A percentile compares a stretch with the other conserved stretches of the same genome.
Evolutionary conservation across 2,329 filamentous ascomycete species (phyloP).

Genomic region (Aspergillus sp.): DNA sequence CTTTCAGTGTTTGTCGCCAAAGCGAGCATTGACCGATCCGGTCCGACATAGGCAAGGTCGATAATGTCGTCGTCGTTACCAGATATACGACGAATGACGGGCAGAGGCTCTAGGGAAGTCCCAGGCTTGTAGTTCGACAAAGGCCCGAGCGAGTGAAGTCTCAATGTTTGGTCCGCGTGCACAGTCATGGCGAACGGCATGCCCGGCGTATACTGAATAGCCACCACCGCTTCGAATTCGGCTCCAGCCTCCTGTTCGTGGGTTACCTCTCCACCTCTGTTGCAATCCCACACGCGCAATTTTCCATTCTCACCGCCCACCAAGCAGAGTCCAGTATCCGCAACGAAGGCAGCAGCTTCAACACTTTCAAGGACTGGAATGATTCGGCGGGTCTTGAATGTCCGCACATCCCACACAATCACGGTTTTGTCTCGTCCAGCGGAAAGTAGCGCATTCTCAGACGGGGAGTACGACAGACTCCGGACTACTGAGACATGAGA

Average conservation of each 20-base stretch:
- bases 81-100: conserved; percentile 74
- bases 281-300: conserved; percentile 79
- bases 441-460: conserved; percentile 74
- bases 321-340: conserved; percentile 69
- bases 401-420: conserved; percentile 83
- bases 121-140: conserved; percentile 35
- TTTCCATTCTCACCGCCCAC: conserved; percentile 82
- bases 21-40: conserved; percentile 77
- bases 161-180: conserved; percentile 84
- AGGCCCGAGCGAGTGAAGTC: conserved; percentile 63
- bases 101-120: conserved; percentile 56
- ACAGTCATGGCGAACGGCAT: conserved; percentile 74
- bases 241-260: conserved; percentile 63
- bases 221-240: conserved; percentile 68
- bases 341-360: conserved; percentile 78
- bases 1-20: conserved; percentile 95
- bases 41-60: conserved; percentile 82
- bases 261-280: conserved; percentile 75
- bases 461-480: conserved; percentile 74
- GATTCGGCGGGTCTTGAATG: conserved; percentile 79
- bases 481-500: conserved; percentile 96
- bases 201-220: conserved; percentile 64
- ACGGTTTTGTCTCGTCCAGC: conserved; percentile 90
- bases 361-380: conserved; percentile 82
- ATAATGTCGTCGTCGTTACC: conserved; percentile 98